phyloP scores from a whole-genome alignment of 768 basidiomycete species.

The Tricholoma furcatifolium region DNA sequence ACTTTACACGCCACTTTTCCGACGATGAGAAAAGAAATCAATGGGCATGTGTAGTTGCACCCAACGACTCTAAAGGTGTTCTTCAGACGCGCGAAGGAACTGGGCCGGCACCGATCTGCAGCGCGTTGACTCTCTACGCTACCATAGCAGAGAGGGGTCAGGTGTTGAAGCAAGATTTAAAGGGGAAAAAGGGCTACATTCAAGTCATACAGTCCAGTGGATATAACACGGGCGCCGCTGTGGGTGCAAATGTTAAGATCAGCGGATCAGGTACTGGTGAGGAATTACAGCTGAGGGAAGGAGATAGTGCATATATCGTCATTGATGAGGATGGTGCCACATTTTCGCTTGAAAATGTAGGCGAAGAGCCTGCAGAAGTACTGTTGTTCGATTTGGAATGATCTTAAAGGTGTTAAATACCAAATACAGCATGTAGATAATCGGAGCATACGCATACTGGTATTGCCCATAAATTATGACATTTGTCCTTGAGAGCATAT shows the following conservation, averaged over 20 bases:
- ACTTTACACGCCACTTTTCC: constrained; percentile 83
- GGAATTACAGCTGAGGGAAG: constrained; percentile 67
- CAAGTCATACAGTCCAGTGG: constrained; percentile 86
- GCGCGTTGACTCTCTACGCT: constrained; percentile 68
- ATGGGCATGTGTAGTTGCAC: constrained; percentile 76
- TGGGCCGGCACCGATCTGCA: constrained; percentile 82
- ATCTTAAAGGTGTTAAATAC: background rate
- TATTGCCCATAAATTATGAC: too few species aligned
- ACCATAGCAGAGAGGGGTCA: constrained; percentile 60
- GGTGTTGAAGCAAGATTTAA: constrained; percentile 51
- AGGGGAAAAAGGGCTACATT: constrained; percentile 68
- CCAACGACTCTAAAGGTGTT: constrained; percentile 58
- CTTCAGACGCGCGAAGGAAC: constrained; percentile 55
- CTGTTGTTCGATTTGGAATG: constrained; percentile 77
- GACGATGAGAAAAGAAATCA: constrained; percentile 78
- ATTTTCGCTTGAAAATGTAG: constrained; percentile 58
- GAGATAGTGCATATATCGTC: constrained; percentile 80
- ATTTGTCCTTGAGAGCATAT: too few species aligned
- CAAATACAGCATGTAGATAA: too few species aligned
- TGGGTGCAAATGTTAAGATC: constrained; percentile 61
- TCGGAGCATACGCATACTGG: too few species aligned
- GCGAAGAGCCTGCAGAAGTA: constrained; percentile 66
- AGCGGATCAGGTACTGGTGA: constrained; percentile 27
- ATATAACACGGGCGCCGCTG: constrained; percentile 59
- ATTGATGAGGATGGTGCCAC: constrained; percentile 43